These are phyloP conservation scores for Jamesozyma piceae DNA, from an alignment of 805 yeast species.

Conservation along the genomic window DNA sequence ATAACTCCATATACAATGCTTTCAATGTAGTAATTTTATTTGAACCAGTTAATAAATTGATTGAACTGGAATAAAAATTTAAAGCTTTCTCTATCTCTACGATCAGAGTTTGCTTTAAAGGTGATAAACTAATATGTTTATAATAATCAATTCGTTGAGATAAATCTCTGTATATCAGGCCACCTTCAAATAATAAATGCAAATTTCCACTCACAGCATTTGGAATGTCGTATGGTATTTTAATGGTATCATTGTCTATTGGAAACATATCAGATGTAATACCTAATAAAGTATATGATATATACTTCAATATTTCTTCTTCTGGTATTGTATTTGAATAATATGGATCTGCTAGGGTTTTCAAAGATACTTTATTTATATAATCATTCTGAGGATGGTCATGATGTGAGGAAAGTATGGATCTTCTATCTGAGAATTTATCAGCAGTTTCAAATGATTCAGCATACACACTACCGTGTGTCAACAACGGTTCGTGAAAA, in stretches of 20 bases:
- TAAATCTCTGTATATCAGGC: constrained; percentile 50
- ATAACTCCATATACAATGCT: constrained; percentile 31
- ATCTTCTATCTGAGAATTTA: constrained; percentile 32
- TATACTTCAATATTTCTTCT: constrained; percentile 35
- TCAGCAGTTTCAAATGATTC: constrained; percentile 35
- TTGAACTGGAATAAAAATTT: constrained; percentile 34
- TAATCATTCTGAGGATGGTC: constrained; percentile 6
- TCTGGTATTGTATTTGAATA: constrained; percentile 32
- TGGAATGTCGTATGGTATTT: constrained; percentile 45
- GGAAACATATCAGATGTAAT: constrained; percentile 50
- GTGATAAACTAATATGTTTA: constrained; percentile 32
- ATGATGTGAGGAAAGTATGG: constrained; percentile 25
- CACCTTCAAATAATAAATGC: constrained; percentile 58
- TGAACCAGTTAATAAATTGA: constrained; percentile 38
- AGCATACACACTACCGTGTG: constrained; percentile 22
- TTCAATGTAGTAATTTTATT: constrained; percentile 25
- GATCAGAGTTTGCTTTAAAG: constrained; percentile 53
- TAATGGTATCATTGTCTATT: constrained; percentile 30
- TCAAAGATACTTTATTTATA: constrained; percentile 11
- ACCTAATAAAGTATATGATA: constrained; percentile 51
- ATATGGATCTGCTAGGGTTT: constrained; percentile 23
- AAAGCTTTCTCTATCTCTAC: constrained; percentile 38
- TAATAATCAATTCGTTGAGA: constrained; percentile 25
- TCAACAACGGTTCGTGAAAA: constrained; percentile 2
- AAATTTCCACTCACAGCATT: constrained; percentile 49